Evolutionary conservation across 495 filamentous ascomycete genomes (phyloP).

Genomic region (Tuber magnatum): DNA sequence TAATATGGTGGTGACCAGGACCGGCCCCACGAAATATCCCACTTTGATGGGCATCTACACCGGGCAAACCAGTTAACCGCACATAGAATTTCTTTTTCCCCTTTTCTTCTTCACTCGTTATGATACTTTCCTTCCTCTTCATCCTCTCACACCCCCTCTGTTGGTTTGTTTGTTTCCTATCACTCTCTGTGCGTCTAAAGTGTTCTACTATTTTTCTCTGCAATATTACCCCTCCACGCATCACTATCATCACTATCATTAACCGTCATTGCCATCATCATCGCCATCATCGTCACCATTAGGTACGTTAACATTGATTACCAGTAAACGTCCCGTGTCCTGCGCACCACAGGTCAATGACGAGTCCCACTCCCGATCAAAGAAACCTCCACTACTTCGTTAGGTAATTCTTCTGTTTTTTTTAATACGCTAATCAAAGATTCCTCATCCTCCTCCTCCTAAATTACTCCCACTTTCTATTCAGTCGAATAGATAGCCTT

Average conservation of each 20-base stretch:
- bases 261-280: background rate
- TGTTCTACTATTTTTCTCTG: conserved; percentile 12
- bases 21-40: background rate
- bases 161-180: background rate
- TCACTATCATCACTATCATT: background rate
- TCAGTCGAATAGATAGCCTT: background rate
- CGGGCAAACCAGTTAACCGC: background rate
- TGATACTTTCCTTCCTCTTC: background rate
- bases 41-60: background rate
- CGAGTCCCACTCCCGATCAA: conserved; percentile 15
- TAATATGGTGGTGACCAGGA: background rate
- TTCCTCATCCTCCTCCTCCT: background rate
- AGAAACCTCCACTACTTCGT: conserved; percentile 25
- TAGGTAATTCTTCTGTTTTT: conserved; percentile 29
- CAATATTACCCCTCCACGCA: background rate
- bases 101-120: background rate
- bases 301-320: conserved; percentile 9
- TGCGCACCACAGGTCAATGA: background rate
- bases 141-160: background rate
- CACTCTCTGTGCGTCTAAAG: background rate
- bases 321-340: background rate
- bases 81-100: background rate
- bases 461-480: background rate
- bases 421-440: conserved; percentile 5
- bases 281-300: conserved; percentile 14